phyloP scores from a whole-genome alignment of 129 eudicot genomes.

The Scalesia atractyloides region DNA sequence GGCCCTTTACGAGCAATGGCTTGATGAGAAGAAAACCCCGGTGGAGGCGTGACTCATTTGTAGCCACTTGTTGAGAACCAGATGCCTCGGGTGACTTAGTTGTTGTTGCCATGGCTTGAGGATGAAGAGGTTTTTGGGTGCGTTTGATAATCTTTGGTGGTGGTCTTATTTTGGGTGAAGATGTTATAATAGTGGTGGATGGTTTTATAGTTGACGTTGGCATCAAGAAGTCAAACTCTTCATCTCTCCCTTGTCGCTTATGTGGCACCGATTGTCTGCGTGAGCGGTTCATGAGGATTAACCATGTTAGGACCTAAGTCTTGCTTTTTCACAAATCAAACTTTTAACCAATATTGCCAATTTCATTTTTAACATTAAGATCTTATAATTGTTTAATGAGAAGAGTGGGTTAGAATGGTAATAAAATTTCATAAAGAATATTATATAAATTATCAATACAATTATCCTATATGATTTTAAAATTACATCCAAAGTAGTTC shows the following conservation, averaged over 20 bases:
- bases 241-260: too few relatives aligned
- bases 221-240: slow-evolving; percentile 25
- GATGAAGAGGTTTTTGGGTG: slow-evolving; percentile 1
- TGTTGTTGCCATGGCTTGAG: neutral
- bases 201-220: slow-evolving; percentile 28
- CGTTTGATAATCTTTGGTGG: slow-evolving; percentile 32
- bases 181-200: too few relatives aligned
- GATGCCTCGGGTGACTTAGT: neutral
- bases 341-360: too few relatives aligned
- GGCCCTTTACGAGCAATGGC: neutral
- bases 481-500: neutral
- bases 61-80: neutral
- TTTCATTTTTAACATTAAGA: too few relatives aligned
- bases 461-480: neutral
- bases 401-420: neutral
- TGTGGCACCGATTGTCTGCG: too few relatives aligned
- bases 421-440: neutral
- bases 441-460: too few relatives aligned
- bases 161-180: slow-evolving; percentile 26
- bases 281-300: too few relatives aligned
- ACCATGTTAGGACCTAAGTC: too few relatives aligned
- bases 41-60: neutral
- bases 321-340: too few relatives aligned
- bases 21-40: neutral
- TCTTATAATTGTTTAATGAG: too few relatives aligned